These are phyloP conservation scores for Neonectria coccinea DNA, from an alignment of 2,329 filamentous ascomycete genomes.

Conservation along the genomic window DNA sequence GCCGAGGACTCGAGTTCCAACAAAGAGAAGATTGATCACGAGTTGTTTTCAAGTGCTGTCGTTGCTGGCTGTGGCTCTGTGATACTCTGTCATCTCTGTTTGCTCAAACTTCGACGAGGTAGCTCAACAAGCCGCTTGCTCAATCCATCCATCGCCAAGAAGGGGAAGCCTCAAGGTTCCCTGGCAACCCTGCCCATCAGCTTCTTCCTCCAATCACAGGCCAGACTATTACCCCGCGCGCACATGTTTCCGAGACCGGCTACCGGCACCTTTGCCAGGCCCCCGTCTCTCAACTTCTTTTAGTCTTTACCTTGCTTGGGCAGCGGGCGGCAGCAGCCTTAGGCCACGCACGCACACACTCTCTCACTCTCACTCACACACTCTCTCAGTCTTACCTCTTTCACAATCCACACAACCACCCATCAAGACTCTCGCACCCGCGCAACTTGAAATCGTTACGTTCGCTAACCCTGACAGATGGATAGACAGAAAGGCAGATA, in stretches of 20 bases:
- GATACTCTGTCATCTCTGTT: background rate
- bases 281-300: slow-evolving; percentile 11
- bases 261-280: slow-evolving; percentile 42
- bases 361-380: background rate
- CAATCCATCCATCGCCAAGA: slow-evolving; percentile 7
- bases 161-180: slow-evolving; percentile 14
- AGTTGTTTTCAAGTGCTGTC: background rate
- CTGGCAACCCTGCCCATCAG: slow-evolving; percentile 8
- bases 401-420: slow-evolving; percentile 26
- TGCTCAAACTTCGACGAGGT: background rate
- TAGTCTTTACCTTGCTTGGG: background rate
- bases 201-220: slow-evolving; percentile 37
- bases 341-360: background rate
- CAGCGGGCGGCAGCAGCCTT: background rate
- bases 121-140: background rate
- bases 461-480: background rate
- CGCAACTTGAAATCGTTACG: slow-evolving; percentile 10
- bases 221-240: slow-evolving; percentile 41
- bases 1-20: background rate
- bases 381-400: background rate
- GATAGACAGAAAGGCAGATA: background rate
- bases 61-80: background rate
- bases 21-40: background rate
- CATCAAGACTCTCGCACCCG: slow-evolving; percentile 18
- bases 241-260: slow-evolving; percentile 46